Percentiles rank a stretch among this genome's conserved stretches.
These are phyloP conservation scores for Dictyostelium intermedium DNA, from an alignment of 78 protist species.

Conservation along the genomic window DNA sequence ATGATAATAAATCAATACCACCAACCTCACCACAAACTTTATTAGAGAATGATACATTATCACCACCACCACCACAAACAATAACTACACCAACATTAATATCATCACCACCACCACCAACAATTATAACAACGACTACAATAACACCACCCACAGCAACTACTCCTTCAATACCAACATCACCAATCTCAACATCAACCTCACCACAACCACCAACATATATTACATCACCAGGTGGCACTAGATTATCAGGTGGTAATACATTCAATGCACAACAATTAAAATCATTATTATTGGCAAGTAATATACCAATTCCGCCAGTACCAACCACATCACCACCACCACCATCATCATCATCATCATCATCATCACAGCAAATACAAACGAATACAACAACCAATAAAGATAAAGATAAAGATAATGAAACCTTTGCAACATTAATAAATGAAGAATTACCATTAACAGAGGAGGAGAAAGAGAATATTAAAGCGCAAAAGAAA, in stretches of 20 bases:
- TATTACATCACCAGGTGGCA: background rate
- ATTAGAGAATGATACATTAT: background rate
- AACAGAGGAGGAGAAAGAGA: background rate
- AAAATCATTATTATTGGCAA: background rate
- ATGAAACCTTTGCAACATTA: background rate
- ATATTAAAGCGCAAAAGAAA: background rate
- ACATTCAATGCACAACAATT: background rate
- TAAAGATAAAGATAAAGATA: background rate
- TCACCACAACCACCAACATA: background rate
- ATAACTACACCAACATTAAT: background rate
- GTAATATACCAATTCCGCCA: constrained; percentile 12
- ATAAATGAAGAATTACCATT: background rate
- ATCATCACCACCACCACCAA: background rate
- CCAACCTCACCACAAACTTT: background rate
- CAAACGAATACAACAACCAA: background rate
- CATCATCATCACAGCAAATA: no score
- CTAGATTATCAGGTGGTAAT: background rate
- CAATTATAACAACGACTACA: background rate
- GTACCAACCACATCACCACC: constrained; percentile 1
- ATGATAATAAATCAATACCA: background rate
- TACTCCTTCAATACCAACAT: background rate
- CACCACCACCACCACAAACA: background rate
- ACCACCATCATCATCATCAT: background rate
- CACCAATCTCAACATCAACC: background rate
- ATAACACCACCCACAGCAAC: background rate